phyloP scores from a whole-genome alignment of 176 grass and related monocot species.

The Zea luxurians region DNA sequence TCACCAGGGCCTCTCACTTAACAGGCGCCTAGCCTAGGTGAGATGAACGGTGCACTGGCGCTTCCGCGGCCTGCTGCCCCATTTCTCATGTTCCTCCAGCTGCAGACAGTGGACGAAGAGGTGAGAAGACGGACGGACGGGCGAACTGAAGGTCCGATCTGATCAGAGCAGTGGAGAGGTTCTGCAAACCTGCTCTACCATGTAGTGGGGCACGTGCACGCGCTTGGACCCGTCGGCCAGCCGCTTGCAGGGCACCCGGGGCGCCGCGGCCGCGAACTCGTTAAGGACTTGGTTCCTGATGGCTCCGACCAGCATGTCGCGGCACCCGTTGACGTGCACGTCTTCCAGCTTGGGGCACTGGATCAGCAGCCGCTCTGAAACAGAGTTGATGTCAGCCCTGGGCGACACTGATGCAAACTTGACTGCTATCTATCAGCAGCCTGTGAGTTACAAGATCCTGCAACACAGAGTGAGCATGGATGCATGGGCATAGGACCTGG shows the following conservation, averaged over 20 bases:
- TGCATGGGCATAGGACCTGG: conserved; percentile 47
- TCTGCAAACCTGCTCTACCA: conserved; percentile 45
- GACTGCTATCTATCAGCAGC: neutral
- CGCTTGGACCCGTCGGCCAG: conserved; percentile 83
- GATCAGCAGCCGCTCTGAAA: conserved; percentile 78
- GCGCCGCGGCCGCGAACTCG: conserved; percentile 52
- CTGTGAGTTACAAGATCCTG: neutral
- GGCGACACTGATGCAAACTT: neutral
- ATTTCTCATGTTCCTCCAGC: conserved; percentile 45
- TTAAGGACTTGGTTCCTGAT: conserved; percentile 90
- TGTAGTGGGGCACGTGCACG: conserved; percentile 69
- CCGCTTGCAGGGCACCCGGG: conserved; percentile 58
- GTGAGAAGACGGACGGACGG: neutral
- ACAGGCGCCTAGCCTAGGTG: neutral
- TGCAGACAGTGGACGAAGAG: neutral
- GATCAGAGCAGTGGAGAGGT: neutral
- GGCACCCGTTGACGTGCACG: conserved; percentile 71
- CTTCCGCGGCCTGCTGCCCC: neutral
- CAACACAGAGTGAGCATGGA: neutral
- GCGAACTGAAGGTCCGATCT: neutral
- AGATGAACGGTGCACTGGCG: conserved; percentile 53
- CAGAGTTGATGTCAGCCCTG: conserved; percentile 19
- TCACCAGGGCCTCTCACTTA: neutral
- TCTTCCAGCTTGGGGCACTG: conserved; percentile 83
- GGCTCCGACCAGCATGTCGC: conserved; percentile 85